A percentile compares a stretch with the other conserved stretches of the same genome.
phyloP scores from a whole-genome alignment of 192 early-diverging fungal species.

The Podochytrium sp. region DNA sequence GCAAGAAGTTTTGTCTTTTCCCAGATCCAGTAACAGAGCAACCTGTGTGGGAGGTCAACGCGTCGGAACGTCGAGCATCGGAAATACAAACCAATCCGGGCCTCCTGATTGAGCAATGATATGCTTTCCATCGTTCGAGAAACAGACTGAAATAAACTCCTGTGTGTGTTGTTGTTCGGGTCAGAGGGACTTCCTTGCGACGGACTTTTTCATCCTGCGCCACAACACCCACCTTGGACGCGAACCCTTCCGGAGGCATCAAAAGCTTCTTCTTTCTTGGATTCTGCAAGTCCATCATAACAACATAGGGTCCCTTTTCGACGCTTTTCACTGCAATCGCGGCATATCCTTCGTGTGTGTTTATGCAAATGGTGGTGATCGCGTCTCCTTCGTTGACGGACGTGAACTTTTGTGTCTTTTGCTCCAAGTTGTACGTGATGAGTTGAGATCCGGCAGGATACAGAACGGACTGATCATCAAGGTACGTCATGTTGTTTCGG shows the following conservation, averaged over 20 bases:
- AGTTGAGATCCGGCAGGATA: conserved; percentile 59
- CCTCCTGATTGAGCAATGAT: conserved; percentile 49
- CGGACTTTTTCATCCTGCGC: too few species aligned
- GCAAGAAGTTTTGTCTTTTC: conserved; percentile 54
- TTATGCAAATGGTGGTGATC: conserved; percentile 48
- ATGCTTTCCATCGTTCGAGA: conserved; percentile 48
- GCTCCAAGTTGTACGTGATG: conserved; percentile 57
- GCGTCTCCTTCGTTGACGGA: conserved; percentile 49
- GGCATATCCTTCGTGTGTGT: conserved; percentile 2
- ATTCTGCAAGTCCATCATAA: conserved; percentile 25
- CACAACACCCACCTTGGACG: conserved; percentile 14
- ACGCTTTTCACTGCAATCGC: conserved; percentile 34
- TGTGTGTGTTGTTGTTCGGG: conserved; percentile 21
- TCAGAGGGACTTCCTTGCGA: too few species aligned
- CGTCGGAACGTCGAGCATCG: not conserved
- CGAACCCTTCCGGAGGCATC: conserved; percentile 30
- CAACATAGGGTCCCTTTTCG: conserved; percentile 28
- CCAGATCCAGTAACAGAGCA: conserved; percentile 54
- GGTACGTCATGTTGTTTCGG: conserved; percentile 40
- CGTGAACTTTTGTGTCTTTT: conserved; percentile 55
- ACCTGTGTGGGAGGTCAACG: conserved; percentile 27
- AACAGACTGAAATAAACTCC: conserved; percentile 54
- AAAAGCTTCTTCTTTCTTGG: conserved; percentile 43
- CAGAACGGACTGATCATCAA: conserved; percentile 54
- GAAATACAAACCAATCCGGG: conserved; percentile 32